These are phyloP conservation scores for Solanum chaucha DNA, from an alignment of 257 asterid species.

Conservation along the genomic window DNA sequence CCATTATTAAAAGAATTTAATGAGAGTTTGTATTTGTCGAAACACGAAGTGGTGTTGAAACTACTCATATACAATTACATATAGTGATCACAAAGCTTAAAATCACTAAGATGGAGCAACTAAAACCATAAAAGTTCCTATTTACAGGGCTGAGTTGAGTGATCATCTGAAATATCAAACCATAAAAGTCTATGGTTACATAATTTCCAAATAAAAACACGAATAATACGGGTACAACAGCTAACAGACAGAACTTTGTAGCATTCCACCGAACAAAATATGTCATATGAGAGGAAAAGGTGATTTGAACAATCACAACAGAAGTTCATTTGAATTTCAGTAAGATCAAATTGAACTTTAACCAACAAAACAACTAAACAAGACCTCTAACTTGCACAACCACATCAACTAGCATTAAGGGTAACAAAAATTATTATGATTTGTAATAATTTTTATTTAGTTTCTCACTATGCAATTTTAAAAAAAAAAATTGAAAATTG, in stretches of 20 bases:
- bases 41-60: neutral
- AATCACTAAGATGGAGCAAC: neutral
- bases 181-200: no score
- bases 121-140: neutral
- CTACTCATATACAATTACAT: neutral
- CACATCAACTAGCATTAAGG: neutral
- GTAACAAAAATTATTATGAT: neutral
- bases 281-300: neutral
- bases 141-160: neutral
- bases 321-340: neutral
- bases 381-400: neutral
- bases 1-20: no score
- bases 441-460: no score
- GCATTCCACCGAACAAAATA: no score
- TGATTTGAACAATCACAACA: neutral
- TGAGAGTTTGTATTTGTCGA: neutral
- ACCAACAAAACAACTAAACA: neutral
- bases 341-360: neutral
- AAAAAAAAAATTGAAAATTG: no score
- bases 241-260: no score
- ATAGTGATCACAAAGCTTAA: neutral
- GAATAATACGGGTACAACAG: no score
- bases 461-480: no score
- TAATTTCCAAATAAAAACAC: no score
- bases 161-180: no score